Percentiles rank a stretch among this genome's conserved stretches.
Evolutionary conservation across 495 filamentous ascomycete species (phyloP).

Genomic region (Aspergillus incahuasiensis): DNA sequence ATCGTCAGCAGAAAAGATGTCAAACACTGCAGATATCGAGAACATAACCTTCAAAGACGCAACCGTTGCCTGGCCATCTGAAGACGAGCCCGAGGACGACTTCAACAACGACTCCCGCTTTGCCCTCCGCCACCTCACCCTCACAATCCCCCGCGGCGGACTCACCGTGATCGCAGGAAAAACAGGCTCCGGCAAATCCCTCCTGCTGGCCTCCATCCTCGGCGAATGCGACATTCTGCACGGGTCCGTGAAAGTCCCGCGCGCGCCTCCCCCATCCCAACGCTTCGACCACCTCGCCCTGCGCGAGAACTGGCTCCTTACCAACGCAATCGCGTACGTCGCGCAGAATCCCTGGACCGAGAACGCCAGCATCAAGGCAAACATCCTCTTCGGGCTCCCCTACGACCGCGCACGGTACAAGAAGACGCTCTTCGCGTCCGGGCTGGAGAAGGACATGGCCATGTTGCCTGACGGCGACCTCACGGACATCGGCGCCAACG

Average conservation of each 20-base stretch:
- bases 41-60: conserved; percentile 64
- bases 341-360: conserved; percentile 81
- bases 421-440: conserved; percentile 60
- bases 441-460: conserved; percentile 64
- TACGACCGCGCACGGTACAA: conserved; percentile 60
- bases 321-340: conserved; percentile 64
- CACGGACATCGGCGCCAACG: conserved; percentile 74
- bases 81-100: conserved; percentile 29
- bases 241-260: conserved; percentile 45
- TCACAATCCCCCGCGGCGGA: conserved; percentile 60
- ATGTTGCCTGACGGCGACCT: conserved; percentile 67
- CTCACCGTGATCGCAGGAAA: conserved; percentile 55
- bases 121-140: conserved; percentile 55
- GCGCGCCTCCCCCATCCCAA: conserved; percentile 25
- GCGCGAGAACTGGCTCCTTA: conserved; percentile 65
- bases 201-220: conserved; percentile 54
- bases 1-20: conserved; percentile 57
- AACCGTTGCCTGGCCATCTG: conserved; percentile 68
- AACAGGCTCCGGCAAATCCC: conserved; percentile 57
- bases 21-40: conserved; percentile 49
- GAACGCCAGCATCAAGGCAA: conserved; percentile 68
- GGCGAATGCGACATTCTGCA: conserved; percentile 51
- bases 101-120: conserved; percentile 49
- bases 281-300: conserved; percentile 53
- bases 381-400: conserved; percentile 68